Conservation (phyloP, 176 grass and related monocot species). For the Ampelocalamus luodianensis region DNA sequence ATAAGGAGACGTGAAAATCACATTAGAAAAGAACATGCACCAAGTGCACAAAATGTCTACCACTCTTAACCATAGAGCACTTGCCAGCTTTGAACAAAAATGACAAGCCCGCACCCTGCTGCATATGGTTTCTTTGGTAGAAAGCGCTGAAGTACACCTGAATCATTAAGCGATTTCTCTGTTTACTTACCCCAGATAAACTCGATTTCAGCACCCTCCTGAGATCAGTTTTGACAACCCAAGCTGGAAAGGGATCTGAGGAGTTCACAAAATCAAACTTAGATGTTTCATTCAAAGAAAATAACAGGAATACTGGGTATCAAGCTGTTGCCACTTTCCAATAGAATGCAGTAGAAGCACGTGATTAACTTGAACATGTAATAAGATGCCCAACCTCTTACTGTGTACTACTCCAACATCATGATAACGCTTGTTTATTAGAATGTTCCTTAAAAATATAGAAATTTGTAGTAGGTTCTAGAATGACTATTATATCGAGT, state of each 20-base stretch:
- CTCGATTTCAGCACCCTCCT: constrained; percentile 91
- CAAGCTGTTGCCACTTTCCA: constrained; percentile 15
- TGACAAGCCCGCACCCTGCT: constrained; percentile 1
- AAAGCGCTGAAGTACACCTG: constrained; percentile 5
- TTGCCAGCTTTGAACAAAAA: not conserved
- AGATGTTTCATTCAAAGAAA: constrained; percentile 11
- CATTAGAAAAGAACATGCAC: not conserved
- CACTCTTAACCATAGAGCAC: not conserved
- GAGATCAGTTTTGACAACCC: constrained; percentile 89
- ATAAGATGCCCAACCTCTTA: not conserved
- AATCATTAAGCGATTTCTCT: constrained; percentile 30
- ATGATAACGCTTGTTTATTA: not conserved
- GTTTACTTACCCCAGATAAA: constrained; percentile 80
- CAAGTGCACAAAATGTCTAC: not conserved
- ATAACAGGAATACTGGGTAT: constrained; percentile 11
- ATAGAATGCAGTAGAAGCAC: not conserved
- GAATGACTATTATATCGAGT: not conserved
- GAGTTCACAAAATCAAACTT: constrained; percentile 30
- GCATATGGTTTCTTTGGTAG: constrained; percentile 9
- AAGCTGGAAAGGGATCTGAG: constrained; percentile 94
- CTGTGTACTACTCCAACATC: not conserved
- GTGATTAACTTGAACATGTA: constrained; percentile 26
- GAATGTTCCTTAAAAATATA: not conserved
- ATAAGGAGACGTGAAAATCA: not conserved
- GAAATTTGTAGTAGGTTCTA: not conserved